Evolutionary conservation across 2,329 filamentous ascomycete species (phyloP).

Genomic region (Hypoxylon sp.): DNA sequence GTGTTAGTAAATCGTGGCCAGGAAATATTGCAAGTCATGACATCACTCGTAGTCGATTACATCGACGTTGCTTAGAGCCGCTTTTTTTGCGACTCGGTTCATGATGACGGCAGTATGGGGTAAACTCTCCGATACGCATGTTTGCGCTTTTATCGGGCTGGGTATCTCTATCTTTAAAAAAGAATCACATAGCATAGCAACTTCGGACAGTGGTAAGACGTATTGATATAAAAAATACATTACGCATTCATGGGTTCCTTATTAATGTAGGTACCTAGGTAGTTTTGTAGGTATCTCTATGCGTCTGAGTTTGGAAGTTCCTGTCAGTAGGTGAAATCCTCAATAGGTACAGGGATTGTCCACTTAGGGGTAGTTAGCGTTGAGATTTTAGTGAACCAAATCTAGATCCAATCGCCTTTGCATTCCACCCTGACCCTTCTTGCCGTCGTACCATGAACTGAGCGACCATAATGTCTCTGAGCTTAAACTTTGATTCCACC

Average conservation of each 20-base stretch:
- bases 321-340: background rate
- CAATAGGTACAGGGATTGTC: background rate
- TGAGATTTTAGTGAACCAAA: background rate
- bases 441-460: background rate
- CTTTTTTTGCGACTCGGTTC: constrained; percentile 44
- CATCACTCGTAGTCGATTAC: constrained; percentile 48
- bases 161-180: background rate
- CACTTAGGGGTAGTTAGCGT: background rate
- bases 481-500: background rate
- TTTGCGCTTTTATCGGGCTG: constrained; percentile 5
- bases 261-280: background rate
- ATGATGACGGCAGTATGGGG: constrained; percentile 46
- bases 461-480: background rate
- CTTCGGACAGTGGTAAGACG: too few relatives aligned
- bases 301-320: background rate
- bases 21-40: constrained; percentile 47
- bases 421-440: background rate
- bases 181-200: too few relatives aligned
- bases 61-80: constrained; percentile 44
- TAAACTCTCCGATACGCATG: constrained; percentile 35
- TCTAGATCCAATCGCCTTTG: background rate
- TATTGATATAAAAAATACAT: background rate
- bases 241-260: background rate
- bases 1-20: constrained; percentile 17
- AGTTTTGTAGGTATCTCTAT: too few relatives aligned